Percentiles rank a stretch among this genome's conserved stretches.
Conservation (phyloP, 768 basidiomycete genomes). For the Mycena rosella region DNA sequence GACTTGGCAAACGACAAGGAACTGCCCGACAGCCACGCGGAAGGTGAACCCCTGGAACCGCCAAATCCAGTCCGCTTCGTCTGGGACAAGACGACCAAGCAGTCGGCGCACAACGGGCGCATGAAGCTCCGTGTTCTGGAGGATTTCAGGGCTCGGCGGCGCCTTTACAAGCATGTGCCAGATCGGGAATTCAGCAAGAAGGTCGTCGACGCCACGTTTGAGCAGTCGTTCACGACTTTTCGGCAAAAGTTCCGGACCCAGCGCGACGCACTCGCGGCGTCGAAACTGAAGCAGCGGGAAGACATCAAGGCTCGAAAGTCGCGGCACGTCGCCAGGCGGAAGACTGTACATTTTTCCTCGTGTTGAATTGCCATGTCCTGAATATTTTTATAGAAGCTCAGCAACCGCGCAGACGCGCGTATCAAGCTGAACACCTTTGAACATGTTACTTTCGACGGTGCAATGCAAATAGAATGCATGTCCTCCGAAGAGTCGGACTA, state of each 20-base stretch:
- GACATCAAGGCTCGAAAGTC: conserved; percentile 73
- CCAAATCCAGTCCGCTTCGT: conserved; percentile 79
- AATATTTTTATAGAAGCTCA: conserved; percentile 70
- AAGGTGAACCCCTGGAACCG: conserved; percentile 60
- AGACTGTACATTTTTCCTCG: conserved; percentile 61
- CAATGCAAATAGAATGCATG: conserved; percentile 82
- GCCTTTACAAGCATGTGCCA: conserved; percentile 71
- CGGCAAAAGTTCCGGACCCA: conserved; percentile 77
- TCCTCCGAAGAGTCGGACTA: conserved; percentile 83
- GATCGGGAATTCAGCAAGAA: conserved; percentile 77
- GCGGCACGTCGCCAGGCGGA: conserved; percentile 71
- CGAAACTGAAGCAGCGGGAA: conserved; percentile 63
- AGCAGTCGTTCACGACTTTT: conserved; percentile 77
- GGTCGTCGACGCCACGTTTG: conserved; percentile 71
- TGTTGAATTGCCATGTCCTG: conserved; percentile 5
- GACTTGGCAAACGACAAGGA: conserved; percentile 65
- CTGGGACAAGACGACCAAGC: conserved; percentile 83
- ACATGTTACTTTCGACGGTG: conserved; percentile 76
- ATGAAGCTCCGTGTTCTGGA: conserved; percentile 76
- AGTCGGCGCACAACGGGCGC: conserved; percentile 78
- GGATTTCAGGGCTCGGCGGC: conserved; percentile 69
- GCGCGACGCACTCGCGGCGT: conserved; percentile 60
- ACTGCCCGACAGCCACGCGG: conserved; percentile 72
- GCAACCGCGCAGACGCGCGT: conserved; percentile 71
- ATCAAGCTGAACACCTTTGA: conserved; percentile 65